Conservation (phyloP, 176 grass and related monocot species). For the Aechmea fasciata region DNA sequence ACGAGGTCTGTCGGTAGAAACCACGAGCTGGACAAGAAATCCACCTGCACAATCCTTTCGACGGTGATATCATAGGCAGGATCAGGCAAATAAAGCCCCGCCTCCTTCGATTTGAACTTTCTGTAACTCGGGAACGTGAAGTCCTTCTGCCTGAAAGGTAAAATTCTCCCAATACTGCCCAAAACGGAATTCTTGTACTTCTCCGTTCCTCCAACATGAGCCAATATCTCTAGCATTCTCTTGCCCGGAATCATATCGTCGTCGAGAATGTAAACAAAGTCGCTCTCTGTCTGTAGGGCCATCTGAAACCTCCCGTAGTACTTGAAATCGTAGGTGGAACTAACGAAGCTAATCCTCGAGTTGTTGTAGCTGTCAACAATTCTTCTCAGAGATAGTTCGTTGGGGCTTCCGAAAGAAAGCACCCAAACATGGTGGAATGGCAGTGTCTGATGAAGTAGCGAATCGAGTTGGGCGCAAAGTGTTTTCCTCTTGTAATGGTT, state of each 20-base stretch:
- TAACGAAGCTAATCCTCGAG: slow-evolving; percentile 74
- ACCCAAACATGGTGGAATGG: slow-evolving; percentile 96
- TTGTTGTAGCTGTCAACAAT: slow-evolving; percentile 87
- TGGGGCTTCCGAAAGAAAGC: slow-evolving; percentile 78
- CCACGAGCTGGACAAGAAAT: slow-evolving; percentile 90
- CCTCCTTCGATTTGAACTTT: slow-evolving; percentile 81
- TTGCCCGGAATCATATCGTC: slow-evolving; percentile 88
- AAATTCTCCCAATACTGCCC: slow-evolving; percentile 79
- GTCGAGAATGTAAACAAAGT: slow-evolving; percentile 91
- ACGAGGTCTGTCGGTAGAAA: slow-evolving; percentile 75
- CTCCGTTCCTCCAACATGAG: slow-evolving; percentile 73
- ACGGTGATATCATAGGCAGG: slow-evolving; percentile 84
- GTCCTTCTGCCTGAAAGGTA: slow-evolving; percentile 82
- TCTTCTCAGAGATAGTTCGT: slow-evolving; percentile 42
- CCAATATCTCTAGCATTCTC: slow-evolving; percentile 84
- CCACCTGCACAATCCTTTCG: slow-evolving; percentile 83
- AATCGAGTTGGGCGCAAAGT: slow-evolving; percentile 81
- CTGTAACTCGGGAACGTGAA: slow-evolving; percentile 92
- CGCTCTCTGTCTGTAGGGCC: slow-evolving; percentile 75
- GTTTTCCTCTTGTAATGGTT: slow-evolving; percentile 96
- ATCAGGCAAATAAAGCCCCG: slow-evolving; percentile 80
- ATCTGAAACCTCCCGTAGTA: slow-evolving; percentile 99
- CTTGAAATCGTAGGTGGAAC: slow-evolving; percentile 90
- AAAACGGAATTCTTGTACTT: slow-evolving; percentile 83
- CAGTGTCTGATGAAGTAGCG: slow-evolving; percentile 60